Evolutionary conservation across 352 stramenopile species (phyloP).

Genomic region (Phytophthora cactorum): DNA sequence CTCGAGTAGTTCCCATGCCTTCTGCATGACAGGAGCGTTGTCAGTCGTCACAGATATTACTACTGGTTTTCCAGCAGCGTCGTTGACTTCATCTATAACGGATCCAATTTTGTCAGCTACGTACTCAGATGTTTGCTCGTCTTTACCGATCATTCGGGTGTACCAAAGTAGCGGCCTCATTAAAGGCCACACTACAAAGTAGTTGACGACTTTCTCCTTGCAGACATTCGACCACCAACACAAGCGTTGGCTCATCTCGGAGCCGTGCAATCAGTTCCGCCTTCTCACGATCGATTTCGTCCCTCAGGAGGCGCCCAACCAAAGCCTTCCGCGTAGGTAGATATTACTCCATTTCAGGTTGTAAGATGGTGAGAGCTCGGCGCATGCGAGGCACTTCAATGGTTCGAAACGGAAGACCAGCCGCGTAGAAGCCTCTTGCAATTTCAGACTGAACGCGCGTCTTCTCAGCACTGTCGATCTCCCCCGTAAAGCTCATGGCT

Average conservation of each 20-base stretch:
- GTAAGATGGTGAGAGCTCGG: background rate
- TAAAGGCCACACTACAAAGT: background rate
- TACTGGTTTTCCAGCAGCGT: background rate
- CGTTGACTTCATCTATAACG: conserved; percentile 16
- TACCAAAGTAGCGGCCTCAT: conserved; percentile 11
- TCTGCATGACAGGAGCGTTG: conserved; percentile 32
- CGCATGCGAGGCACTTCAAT: background rate
- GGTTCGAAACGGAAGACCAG: background rate
- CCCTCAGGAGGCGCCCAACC: background rate
- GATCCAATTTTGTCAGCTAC: conserved; percentile 4
- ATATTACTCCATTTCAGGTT: background rate
- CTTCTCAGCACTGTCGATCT: background rate
- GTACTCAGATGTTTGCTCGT: conserved; percentile 9
- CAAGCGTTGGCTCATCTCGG: background rate
- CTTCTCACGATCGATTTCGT: background rate
- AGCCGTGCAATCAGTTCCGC: background rate
- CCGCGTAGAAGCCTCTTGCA: background rate
- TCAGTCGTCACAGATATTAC: conserved; percentile 7
- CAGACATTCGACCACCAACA: conserved; percentile 6
- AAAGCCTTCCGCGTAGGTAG: background rate
- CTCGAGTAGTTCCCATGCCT: conserved; percentile 12
- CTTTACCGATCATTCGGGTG: conserved; percentile 3
- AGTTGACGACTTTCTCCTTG: conserved; percentile 20
- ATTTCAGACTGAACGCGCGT: background rate
- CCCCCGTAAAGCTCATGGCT: background rate